These are phyloP conservation scores for Pythium rhizo-oryzae DNA, from an alignment of 352 stramenopile species.

Conservation along the genomic window DNA sequence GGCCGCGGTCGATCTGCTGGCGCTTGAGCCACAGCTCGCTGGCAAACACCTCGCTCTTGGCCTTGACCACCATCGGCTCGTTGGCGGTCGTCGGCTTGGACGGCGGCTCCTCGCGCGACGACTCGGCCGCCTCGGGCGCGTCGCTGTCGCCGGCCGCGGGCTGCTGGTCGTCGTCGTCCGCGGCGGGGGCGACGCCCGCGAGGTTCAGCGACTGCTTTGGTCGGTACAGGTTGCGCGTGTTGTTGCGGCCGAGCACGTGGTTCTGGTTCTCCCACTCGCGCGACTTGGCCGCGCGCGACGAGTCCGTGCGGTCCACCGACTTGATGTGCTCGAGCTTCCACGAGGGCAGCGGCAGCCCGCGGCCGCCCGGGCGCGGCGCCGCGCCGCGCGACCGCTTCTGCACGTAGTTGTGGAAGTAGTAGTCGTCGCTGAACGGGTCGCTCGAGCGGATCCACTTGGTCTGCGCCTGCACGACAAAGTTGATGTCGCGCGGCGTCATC, in stretches of 20 bases:
- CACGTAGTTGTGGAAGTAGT: constrained; percentile 88
- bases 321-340: constrained; percentile 88
- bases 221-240: constrained; percentile 78
- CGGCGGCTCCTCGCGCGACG: constrained; percentile 18
- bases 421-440: constrained; percentile 89
- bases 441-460: constrained; percentile 87
- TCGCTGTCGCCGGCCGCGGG: constrained; percentile 2
- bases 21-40: constrained; percentile 75
- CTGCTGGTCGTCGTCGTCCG: background rate
- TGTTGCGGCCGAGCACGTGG: constrained; percentile 77
- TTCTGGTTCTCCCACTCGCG: constrained; percentile 76
- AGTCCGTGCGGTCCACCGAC: constrained; percentile 62
- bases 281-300: constrained; percentile 64
- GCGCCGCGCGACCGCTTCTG: constrained; percentile 67
- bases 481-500: constrained; percentile 86
- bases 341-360: constrained; percentile 58
- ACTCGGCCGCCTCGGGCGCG: constrained; percentile 16
- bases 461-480: constrained; percentile 85
- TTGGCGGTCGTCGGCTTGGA: constrained; percentile 4
- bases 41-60: constrained; percentile 71
- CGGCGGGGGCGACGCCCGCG: constrained; percentile 12
- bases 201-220: constrained; percentile 74
- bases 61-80: constrained; percentile 58
- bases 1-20: constrained; percentile 71
- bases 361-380: constrained; percentile 33